These are phyloP conservation scores for Ehretia macrophylla DNA, from an alignment of 257 asterid species.

Conservation along the genomic window DNA sequence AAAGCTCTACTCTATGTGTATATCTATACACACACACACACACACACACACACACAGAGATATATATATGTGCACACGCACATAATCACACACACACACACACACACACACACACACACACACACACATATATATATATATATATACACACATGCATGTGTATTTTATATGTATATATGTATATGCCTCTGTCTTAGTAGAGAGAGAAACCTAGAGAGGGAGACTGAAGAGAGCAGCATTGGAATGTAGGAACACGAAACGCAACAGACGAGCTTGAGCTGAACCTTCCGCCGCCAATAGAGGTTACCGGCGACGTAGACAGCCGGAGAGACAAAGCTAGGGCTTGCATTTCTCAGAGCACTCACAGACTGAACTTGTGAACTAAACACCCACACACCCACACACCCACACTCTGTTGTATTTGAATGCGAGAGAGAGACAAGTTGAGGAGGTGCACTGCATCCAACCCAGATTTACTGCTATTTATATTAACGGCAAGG, in stretches of 20 bases:
- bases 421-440: not conserved
- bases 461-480: not conserved
- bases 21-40: too few species aligned
- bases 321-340: constrained; percentile 13
- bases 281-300: constrained; percentile 14
- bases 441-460: not conserved
- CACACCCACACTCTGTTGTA: too few species aligned
- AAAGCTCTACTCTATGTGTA: too few species aligned
- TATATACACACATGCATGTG: not conserved
- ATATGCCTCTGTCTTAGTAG: not conserved
- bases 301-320: constrained; percentile 19
- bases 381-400: too few species aligned
- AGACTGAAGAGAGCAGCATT: constrained; percentile 36
- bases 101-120: too few species aligned
- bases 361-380: not conserved
- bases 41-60: too few species aligned
- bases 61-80: too few species aligned
- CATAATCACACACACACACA: too few species aligned
- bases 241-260: constrained; percentile 25
- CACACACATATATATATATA: too few species aligned
- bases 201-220: constrained; percentile 35
- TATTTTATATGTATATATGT: not conserved
- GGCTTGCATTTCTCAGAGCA: not conserved
- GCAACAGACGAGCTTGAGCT: constrained; percentile 20
- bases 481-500: not conserved